Evolutionary conservation across 2,329 filamentous ascomycete genomes (phyloP), one percentile per base, ranked within the genome.

Genomic region (Huntiella abstrusa): DNA sequence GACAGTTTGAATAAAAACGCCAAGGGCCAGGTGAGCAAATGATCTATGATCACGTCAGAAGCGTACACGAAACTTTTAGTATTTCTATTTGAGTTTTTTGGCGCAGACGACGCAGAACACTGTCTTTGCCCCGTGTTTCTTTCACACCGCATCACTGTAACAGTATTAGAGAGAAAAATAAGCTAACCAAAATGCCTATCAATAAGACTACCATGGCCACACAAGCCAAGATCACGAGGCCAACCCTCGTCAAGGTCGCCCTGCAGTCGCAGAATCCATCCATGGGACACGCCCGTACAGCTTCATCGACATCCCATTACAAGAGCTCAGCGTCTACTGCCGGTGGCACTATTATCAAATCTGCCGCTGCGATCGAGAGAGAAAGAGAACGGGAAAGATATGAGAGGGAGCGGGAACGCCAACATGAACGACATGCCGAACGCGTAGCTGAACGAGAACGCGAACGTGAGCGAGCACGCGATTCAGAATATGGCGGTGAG

Each of bases 231-330:
- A 42, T 36, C 32, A 49, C 47, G 7, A 43, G 86, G 53, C 73
- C 85, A 50, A 91, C 91, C 54, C 75, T 94, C 45, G 77, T 88
- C 63, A 95, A 94, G 64, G 74, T 84, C 43, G 81, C 82, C 17
- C 70, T 95, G 19, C 84, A 92, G 58, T 77, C 82, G 37, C 77
- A 84, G 57, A 87, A 77, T 61, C 73, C 63, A 77, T 59, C 71
- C 71, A 54, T 67, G 74, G 13, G 46, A 37, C 33, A 43, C 33
- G 4, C 17, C 42, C 45, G 35, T 19, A 37, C 33, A 19, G 32
- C 44, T 37, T 35, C 41, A 16, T n/a, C 12, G 28, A 44, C 46
- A 13, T 38, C 47, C 33, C 19, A 33, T 37, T 46, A 35, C 37
- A 45, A 34, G 33, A 35, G 32, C 28, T 47, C 41, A 22, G 43